Percentiles rank a stretch among this genome's conserved stretches.
Conservation (phyloP, 306 rosid species). For the Vigna trinervia region DNA sequence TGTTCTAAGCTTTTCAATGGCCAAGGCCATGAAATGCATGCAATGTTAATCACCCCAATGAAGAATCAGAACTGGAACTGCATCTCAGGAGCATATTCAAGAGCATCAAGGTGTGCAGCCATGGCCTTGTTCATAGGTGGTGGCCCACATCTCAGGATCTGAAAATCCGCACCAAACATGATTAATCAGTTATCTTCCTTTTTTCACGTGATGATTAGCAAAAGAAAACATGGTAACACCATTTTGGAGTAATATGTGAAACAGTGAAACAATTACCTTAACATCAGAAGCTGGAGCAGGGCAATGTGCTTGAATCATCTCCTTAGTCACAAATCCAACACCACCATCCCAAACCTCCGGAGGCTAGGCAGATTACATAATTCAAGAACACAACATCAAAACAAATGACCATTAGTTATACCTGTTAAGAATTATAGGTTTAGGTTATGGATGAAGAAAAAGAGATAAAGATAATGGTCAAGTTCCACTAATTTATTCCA, state of each 20-base stretch:
- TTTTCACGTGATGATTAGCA: neutral
- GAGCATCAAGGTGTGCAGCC: conserved; percentile 78
- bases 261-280: conserved; percentile 56
- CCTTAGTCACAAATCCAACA: conserved; percentile 88
- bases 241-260: neutral
- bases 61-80: conserved; percentile 88
- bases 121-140: conserved; percentile 99
- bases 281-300: conserved; percentile 82
- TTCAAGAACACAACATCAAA: conserved; percentile 22
- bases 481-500: conserved; percentile 7
- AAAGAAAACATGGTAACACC: conserved; percentile 1
- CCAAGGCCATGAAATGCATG: conserved; percentile 34
- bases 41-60: conserved; percentile 33
- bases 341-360: conserved; percentile 94
- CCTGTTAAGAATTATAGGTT: neutral
- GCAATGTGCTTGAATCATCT: conserved; percentile 85
- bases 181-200: conserved; percentile 35
- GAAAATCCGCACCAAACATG: conserved; percentile 35
- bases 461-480: conserved; percentile 1
- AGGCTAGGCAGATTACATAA: conserved; percentile 64
- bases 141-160: conserved; percentile 94
- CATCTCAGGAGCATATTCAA: conserved; percentile 75
- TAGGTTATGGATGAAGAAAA: neutral
- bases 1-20: neutral
- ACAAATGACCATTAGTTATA: conserved; percentile 13